A percentile compares a stretch with the other conserved stretches of the same genome.
phyloP scores from a whole-genome alignment of 371 early-diverging fungal species.

The Mortierella sp. region DNA sequence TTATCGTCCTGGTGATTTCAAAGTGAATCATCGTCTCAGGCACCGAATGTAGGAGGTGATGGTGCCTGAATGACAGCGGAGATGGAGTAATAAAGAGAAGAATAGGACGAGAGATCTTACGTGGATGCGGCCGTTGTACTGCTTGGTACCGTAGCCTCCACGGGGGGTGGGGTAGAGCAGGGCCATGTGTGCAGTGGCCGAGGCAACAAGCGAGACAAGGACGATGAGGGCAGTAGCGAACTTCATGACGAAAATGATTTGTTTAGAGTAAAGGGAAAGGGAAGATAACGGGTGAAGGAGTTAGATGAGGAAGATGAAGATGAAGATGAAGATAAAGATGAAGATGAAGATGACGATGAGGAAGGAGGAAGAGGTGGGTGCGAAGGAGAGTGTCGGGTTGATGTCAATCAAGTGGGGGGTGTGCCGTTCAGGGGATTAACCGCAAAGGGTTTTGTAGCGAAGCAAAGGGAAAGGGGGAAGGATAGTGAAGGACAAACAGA shows the following conservation, averaged over 20 bases:
- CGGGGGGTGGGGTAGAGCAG: constrained; percentile 57
- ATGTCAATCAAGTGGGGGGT: constrained; percentile 19
- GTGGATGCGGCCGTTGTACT: constrained; percentile 43
- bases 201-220: constrained; percentile 29
- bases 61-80: no score
- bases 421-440: constrained; percentile 4
- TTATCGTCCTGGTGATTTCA: no score
- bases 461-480: background rate
- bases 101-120: constrained; percentile 7
- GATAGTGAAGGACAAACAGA: constrained; percentile 5
- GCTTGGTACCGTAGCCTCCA: constrained; percentile 36
- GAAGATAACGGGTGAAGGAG: background rate
- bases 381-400: background rate
- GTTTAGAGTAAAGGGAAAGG: background rate
- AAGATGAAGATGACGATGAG: background rate
- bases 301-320: background rate
- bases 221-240: constrained; percentile 28
- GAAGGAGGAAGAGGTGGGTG: background rate
- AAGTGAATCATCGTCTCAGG: no score
- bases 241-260: constrained; percentile 30
- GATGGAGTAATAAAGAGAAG: background rate
- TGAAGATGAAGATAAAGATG: background rate
- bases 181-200: constrained; percentile 50
- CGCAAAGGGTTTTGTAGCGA: background rate
- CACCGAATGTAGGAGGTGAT: no score